Conservation (phyloP, 2,329 filamentous ascomycete genomes). For the Aspergillus sp. region DNA sequence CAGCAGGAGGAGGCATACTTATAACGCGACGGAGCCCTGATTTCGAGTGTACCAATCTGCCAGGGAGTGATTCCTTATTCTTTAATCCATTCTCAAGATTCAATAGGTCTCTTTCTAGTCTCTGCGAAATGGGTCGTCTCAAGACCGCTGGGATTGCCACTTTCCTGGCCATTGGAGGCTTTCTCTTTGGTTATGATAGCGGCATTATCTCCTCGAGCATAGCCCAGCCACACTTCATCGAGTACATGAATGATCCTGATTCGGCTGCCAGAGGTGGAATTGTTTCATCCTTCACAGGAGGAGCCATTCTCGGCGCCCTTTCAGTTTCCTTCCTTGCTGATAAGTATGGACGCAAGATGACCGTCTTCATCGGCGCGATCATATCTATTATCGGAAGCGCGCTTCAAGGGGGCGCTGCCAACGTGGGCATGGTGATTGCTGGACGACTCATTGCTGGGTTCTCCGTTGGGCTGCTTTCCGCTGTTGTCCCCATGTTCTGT, state of each 20-base stretch:
- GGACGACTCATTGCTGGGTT: slow-evolving; percentile 15
- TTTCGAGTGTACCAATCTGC: neutral
- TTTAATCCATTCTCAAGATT: neutral
- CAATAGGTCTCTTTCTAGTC: neutral
- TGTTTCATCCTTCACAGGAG: slow-evolving; percentile 44
- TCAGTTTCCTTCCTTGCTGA: slow-evolving; percentile 13
- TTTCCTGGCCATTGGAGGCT: slow-evolving; percentile 18
- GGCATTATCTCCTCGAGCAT: slow-evolving; percentile 34
- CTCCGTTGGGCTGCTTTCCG: slow-evolving; percentile 12
- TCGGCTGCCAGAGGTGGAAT: slow-evolving; percentile 35
- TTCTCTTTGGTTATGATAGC: slow-evolving; percentile 21
- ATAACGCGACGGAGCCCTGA: neutral
- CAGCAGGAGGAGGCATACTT: neutral
- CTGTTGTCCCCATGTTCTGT: slow-evolving; percentile 34
- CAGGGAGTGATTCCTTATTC: neutral
- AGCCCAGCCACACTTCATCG: slow-evolving; percentile 32
- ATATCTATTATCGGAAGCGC: slow-evolving; percentile 13
- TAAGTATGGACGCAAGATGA: neutral
- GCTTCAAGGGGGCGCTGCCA: slow-evolving; percentile 11
- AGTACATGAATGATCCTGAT: slow-evolving; percentile 29
- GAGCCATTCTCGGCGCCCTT: slow-evolving; percentile 29
- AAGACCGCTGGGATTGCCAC: slow-evolving; percentile 13
- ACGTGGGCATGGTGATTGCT: slow-evolving; percentile 17
- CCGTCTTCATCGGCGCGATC: slow-evolving; percentile 15
- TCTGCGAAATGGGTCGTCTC: slow-evolving; percentile 4